Evolutionary conservation across 805 yeast genomes (phyloP).

Genomic region (Nakazawaea wickerhamii): DNA sequence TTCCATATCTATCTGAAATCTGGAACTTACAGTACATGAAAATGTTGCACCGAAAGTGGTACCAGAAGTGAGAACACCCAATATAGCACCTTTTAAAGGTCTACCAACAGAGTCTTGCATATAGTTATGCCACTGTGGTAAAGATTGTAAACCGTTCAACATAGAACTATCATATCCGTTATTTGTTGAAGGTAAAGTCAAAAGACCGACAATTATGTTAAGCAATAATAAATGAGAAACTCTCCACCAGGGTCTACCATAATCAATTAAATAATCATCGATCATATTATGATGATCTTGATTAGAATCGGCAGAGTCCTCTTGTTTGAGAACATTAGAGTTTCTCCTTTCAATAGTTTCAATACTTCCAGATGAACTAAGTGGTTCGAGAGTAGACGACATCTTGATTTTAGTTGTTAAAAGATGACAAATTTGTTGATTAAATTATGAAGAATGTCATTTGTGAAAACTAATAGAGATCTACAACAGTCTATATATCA

Average conservation of each 20-base stretch:
- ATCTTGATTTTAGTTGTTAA: background rate
- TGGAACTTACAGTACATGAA: slow-evolving; percentile 20
- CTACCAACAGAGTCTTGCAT: slow-evolving; percentile 24
- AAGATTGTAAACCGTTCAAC: slow-evolving; percentile 41
- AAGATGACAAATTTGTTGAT: no score
- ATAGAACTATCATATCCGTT: slow-evolving; percentile 41
- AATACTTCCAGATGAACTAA: slow-evolving; percentile 1
- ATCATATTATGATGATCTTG: background rate
- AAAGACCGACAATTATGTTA: slow-evolving; percentile 30
- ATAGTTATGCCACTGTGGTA: slow-evolving; percentile 30
- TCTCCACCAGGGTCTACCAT: slow-evolving; percentile 28
- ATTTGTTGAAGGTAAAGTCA: slow-evolving; percentile 42
- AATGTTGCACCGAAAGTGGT: slow-evolving; percentile 32
- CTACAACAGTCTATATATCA: no score
- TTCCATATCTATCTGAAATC: slow-evolving; percentile 33
- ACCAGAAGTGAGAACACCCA: slow-evolving; percentile 33
- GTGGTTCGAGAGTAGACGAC: background rate
- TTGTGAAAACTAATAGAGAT: background rate
- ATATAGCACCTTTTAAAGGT: slow-evolving; percentile 20
- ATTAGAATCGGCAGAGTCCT: background rate
- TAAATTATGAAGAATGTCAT: no score
- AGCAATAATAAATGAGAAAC: slow-evolving; percentile 33
- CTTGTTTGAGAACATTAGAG: no score
- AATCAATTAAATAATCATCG: slow-evolving; percentile 14
- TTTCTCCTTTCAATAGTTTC: no score